Percentiles rank a stretch among this genome's conserved stretches.
Conservation (phyloP, 768 basidiomycete genomes). For the Trametes maxima region DNA sequence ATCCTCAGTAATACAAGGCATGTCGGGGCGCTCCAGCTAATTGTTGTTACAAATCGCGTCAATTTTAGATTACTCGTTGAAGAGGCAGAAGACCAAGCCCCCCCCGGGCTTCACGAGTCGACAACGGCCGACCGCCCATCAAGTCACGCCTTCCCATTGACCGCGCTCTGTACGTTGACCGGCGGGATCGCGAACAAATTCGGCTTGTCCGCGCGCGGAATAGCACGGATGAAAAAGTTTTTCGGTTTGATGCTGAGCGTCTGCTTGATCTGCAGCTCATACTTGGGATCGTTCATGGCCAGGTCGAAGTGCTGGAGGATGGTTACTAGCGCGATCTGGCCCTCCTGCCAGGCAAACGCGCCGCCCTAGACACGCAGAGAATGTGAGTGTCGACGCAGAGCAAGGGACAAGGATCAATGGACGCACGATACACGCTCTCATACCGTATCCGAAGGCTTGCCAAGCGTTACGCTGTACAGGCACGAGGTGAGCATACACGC, state of each 20-base stretch:
- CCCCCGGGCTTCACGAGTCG: no score
- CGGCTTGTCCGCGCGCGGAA: slow-evolving; percentile 33
- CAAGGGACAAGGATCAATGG: not conserved
- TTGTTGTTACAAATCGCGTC: no score
- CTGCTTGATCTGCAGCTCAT: slow-evolving; percentile 47
- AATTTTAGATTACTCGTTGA: no score
- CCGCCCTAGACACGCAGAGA: slow-evolving; percentile 33
- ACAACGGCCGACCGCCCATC: no score
- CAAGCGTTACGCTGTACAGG: slow-evolving; percentile 42
- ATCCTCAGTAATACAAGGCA: no score
- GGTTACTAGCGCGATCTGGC: slow-evolving; percentile 42
- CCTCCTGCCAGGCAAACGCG: slow-evolving; percentile 52
- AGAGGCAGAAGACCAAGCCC: no score
- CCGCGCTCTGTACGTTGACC: not conserved
- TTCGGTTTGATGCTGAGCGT: slow-evolving; percentile 51
- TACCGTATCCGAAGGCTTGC: slow-evolving; percentile 41
- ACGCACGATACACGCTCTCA: slow-evolving; percentile 29
- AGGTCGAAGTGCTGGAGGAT: slow-evolving; percentile 52
- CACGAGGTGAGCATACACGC: not conserved
- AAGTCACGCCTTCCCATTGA: not conserved
- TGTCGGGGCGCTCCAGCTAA: no score
- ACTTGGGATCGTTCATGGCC: slow-evolving; percentile 43
- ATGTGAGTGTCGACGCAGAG: not conserved
- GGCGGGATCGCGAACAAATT: slow-evolving; percentile 26
- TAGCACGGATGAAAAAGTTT: slow-evolving; percentile 43